Evolutionary conservation across 495 filamentous ascomycete genomes (phyloP), one percentile per base, ranked within the genome.

Genomic region (Aspergillus mulundensis): DNA sequence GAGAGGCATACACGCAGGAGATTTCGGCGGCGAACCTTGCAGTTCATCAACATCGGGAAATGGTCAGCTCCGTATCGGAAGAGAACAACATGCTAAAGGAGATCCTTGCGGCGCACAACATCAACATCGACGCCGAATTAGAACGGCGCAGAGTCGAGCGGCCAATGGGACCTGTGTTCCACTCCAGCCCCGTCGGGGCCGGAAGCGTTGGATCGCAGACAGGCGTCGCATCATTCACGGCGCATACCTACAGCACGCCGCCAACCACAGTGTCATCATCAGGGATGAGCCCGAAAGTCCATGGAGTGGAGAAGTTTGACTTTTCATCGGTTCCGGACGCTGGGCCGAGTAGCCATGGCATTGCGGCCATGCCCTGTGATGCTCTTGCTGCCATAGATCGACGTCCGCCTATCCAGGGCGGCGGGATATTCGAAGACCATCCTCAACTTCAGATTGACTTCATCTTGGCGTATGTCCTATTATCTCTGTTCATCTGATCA

Each of bases 381-480:
- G 68, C 70, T 42, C 55, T 71, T 21, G 60, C 68, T 18, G 51
- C 58, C 10, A 59, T 75, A 51, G 72, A 74, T 56, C 62, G 56
- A 32, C 54, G 60, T 42, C 46, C 65, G 54, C 64, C 73, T 56
- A 71, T 77, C 61, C 68, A 77, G 59, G 61, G 71, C 19, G 56
- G 71, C 25, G 76, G 74, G 5, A 71, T 90, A 58, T 91, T 95
- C 62, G 95, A 94, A 71, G 86, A 87, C 11, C 70, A 78, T 20
- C 74, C 73, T 62, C 89, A 95, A 64, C 79, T 92, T 45, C 92
- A 91, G 61, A 87, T 97, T 68, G 92, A 97, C 68, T 97, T 97
- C 78, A 91, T 97, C 49, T 81, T 97, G 74, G 89, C 88, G 91
- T 97, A 89, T 76, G 90, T 83, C 66, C 20, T 36, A 7, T 38